Conservation (phyloP, 805 yeast genomes). For the Metschnikowia hibisci region DNA sequence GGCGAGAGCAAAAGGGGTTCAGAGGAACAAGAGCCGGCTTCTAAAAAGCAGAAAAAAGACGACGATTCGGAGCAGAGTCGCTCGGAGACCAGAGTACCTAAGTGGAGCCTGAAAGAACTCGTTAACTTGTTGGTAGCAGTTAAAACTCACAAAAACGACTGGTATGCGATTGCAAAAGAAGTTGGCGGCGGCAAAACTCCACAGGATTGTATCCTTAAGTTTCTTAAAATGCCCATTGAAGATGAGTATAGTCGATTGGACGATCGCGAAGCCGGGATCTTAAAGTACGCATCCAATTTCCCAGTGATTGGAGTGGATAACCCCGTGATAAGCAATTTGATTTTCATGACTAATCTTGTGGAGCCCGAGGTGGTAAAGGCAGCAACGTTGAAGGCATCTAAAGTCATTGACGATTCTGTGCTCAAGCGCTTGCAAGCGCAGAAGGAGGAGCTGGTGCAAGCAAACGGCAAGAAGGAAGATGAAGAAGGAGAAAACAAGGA, state of each 20-base stretch:
- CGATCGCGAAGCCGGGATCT: constrained; percentile 54
- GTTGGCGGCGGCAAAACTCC: constrained; percentile 64
- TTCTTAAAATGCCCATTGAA: constrained; percentile 76
- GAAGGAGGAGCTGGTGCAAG: constrained; percentile 1
- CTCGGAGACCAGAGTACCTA: constrained; percentile 16
- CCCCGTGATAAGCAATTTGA: constrained; percentile 89
- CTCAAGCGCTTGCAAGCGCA: constrained; percentile 6
- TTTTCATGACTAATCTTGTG: constrained; percentile 79
- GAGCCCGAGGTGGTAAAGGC: constrained; percentile 84
- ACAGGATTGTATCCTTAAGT: constrained; percentile 76
- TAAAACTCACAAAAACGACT: constrained; percentile 61
- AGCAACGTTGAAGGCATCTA: constrained; percentile 64
- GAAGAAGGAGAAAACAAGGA: neutral
- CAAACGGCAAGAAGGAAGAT: constrained; percentile 2
- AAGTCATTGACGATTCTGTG: constrained; percentile 35
- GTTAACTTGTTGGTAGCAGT: constrained; percentile 59
- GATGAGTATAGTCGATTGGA: constrained; percentile 58
- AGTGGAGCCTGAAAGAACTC: constrained; percentile 70
- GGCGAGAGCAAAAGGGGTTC: neutral
- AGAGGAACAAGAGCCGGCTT: constrained; percentile 14
- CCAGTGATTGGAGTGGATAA: constrained; percentile 86
- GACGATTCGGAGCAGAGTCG: neutral
- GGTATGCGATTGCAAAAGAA: constrained; percentile 69
- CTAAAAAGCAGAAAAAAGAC: constrained; percentile 23
- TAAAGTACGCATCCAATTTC: constrained; percentile 76